These are phyloP conservation scores for Nothophoma quercina DNA, from an alignment of 2,329 filamentous ascomycete species.

Conservation along the genomic window DNA sequence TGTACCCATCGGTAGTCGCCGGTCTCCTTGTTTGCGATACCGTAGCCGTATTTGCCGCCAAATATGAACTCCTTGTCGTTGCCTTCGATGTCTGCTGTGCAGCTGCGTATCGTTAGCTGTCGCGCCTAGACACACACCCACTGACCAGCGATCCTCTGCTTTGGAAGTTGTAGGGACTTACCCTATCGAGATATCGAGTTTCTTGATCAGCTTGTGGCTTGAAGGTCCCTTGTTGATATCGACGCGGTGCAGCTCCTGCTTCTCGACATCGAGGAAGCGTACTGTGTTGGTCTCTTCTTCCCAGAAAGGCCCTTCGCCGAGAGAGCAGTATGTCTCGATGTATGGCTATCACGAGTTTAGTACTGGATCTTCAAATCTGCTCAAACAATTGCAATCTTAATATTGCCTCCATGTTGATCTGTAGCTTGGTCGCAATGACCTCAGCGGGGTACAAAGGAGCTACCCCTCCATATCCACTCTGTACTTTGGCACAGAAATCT, in stretches of 20 bases:
- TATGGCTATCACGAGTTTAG: conserved; percentile 51
- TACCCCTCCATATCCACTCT: conserved; percentile 34
- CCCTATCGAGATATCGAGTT: conserved; percentile 66
- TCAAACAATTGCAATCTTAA: neutral
- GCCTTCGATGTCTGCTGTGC: conserved; percentile 77
- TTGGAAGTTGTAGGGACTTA: conserved; percentile 30
- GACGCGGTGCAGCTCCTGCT: conserved; percentile 75
- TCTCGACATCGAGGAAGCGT: conserved; percentile 84
- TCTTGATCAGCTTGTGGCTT: conserved; percentile 62
- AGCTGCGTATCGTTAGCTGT: conserved; percentile 25
- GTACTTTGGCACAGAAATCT: neutral
- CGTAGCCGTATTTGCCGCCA: conserved; percentile 82
- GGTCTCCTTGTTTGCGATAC: conserved; percentile 73
- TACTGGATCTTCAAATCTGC: neutral
- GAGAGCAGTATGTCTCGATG: conserved; percentile 68
- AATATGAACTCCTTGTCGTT: conserved; percentile 75
- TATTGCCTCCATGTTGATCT: neutral
- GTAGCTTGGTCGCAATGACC: conserved; percentile 19
- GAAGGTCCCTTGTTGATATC: conserved; percentile 68
- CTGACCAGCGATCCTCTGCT: neutral
- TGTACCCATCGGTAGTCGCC: conserved; percentile 64
- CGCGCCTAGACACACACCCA: neutral
- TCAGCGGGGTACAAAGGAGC: conserved; percentile 33
- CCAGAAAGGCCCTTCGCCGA: conserved; percentile 80
- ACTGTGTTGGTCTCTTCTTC: conserved; percentile 70